Percentiles rank a stretch among this genome's conserved stretches.
Conservation (phyloP, 108 stramenopile species). For the Nitzschia inconspicua region DNA sequence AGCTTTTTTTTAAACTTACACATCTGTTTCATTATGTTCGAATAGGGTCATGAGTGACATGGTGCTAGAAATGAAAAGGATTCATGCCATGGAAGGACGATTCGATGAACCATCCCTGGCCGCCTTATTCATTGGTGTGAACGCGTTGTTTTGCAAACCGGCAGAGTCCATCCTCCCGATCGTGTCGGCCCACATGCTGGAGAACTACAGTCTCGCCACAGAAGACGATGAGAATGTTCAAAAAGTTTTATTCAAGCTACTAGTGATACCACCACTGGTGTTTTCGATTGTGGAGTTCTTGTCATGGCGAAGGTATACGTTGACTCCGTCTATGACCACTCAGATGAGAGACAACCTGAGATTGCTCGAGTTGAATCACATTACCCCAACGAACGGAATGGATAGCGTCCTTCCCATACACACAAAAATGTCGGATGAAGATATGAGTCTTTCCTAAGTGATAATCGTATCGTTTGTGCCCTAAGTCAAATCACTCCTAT, state of each 20-base stretch:
- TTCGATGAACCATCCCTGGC: conserved; percentile 51
- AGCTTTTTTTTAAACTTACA: no score
- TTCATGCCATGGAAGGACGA: conserved; percentile 35
- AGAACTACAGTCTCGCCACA: conserved; percentile 5
- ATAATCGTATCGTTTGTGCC: no score
- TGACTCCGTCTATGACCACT: conserved; percentile 25
- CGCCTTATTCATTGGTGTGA: conserved; percentile 47
- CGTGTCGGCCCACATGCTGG: conserved; percentile 33
- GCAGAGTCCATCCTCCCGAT: conserved; percentile 38
- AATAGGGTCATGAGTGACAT: conserved; percentile 57
- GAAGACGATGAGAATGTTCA: conserved; percentile 23
- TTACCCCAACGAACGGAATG: neutral
- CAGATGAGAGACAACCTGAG: conserved; percentile 25
- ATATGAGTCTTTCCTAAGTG: no score
- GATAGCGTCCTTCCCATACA: no score
- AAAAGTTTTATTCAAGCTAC: conserved; percentile 31
- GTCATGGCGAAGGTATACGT: conserved; percentile 39
- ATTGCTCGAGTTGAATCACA: neutral
- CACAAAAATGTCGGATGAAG: no score
- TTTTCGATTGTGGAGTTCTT: conserved; percentile 39
- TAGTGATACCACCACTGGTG: conserved; percentile 42
- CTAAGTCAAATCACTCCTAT: no score
- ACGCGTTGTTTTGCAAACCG: conserved; percentile 58
- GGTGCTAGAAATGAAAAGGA: conserved; percentile 50
- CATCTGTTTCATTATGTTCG: no score